These are phyloP conservation scores for Penicillium rolfsii DNA, from an alignment of 2,329 filamentous ascomycete genomes.

Conservation along the genomic window DNA sequence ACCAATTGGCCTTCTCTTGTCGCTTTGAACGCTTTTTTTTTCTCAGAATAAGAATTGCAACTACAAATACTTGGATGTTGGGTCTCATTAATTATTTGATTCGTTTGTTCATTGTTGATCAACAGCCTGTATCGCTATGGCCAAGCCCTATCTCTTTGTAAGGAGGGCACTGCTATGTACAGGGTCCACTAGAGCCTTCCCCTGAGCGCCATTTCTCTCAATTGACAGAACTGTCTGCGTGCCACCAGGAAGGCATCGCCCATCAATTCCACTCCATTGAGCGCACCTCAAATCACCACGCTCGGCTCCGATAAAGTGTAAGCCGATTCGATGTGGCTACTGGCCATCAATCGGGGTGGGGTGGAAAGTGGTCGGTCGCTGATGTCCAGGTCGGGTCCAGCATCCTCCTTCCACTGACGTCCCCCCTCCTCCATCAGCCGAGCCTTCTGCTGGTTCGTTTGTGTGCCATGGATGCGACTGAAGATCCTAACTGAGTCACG, in stretches of 20 bases:
- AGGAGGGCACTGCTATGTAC: background rate
- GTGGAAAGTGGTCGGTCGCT: constrained; percentile 59
- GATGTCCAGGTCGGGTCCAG: constrained; percentile 58
- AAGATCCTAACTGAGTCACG: constrained; percentile 43
- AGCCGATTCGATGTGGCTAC: constrained; percentile 56
- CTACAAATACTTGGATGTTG: no score
- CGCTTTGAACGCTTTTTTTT: background rate
- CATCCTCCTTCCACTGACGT: constrained; percentile 53
- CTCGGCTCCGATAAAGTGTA: constrained; percentile 36
- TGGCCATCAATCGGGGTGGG: constrained; percentile 52
- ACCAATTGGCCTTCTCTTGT: constrained; percentile 10
- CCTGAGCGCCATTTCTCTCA: background rate
- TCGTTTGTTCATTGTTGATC: background rate
- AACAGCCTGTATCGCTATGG: background rate
- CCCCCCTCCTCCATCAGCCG: constrained; percentile 50
- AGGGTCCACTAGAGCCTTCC: background rate
- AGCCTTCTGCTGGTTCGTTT: constrained; percentile 52
- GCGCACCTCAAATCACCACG: background rate
- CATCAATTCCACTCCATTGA: background rate
- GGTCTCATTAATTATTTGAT: background rate
- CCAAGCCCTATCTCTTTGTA: no score
- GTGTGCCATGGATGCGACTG: constrained; percentile 47
- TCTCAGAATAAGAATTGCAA: background rate
- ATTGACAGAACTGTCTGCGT: background rate
- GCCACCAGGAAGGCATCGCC: background rate